Conservation (phyloP, 176 grass and related monocot genomes). For the Aegilops speltoides region DNA sequence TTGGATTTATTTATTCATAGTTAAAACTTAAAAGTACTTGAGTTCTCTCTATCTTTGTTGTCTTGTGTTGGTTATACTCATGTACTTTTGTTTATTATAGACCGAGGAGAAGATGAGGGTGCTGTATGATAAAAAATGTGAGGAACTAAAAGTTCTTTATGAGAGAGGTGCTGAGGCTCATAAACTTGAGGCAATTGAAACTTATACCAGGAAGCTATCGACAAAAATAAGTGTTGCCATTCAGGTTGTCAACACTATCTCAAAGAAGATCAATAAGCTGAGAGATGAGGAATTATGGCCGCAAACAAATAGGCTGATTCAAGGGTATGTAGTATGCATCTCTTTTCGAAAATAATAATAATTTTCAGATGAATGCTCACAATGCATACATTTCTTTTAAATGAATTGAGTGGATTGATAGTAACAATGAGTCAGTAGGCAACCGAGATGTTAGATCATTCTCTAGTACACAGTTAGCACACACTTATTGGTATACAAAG, state of each 20-base stretch:
- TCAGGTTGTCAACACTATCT: slow-evolving; percentile 48
- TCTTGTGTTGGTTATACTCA: slow-evolving; percentile 24
- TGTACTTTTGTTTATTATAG: slow-evolving; percentile 38
- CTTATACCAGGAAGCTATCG: slow-evolving; percentile 45
- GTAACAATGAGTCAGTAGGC: not conserved
- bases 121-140: slow-evolving; percentile 35
- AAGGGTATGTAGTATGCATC: slow-evolving; percentile 52
- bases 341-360: not conserved
- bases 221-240: slow-evolving; percentile 53
- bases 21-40: not conserved
- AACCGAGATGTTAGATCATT: not conserved
- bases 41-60: not conserved
- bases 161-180: slow-evolving; percentile 44
- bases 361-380: not conserved
- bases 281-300: slow-evolving; percentile 78
- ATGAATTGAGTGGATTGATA: not conserved
- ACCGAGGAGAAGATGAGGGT: slow-evolving; percentile 54
- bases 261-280: slow-evolving; percentile 55
- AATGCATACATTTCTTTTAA: not conserved
- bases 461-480: not conserved
- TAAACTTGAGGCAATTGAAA: slow-evolving; percentile 46
- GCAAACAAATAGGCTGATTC: slow-evolving; percentile 50
- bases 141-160: slow-evolving; percentile 23
- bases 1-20: not conserved
- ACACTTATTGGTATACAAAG: not conserved